Percentiles rank a stretch among this genome's conserved stretches.
Conservation (phyloP, 2,329 filamentous ascomycete genomes). For the Zasmidium angulare region DNA sequence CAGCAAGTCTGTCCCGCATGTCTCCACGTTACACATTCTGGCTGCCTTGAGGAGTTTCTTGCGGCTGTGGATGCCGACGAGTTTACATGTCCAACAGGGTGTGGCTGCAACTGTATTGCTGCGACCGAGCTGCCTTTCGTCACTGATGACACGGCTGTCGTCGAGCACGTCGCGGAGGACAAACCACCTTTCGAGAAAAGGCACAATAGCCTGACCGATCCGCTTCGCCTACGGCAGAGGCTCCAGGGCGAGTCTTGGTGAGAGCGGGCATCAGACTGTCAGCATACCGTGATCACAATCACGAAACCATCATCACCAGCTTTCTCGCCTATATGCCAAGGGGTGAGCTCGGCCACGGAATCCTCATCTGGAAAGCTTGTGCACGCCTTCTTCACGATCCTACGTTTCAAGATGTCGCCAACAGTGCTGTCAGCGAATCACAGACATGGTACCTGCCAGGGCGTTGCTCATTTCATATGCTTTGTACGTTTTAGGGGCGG, state of each 20-base stretch:
- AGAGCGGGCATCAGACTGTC: not conserved
- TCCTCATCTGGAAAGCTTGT: too few relatives aligned
- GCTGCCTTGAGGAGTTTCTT: slow-evolving; percentile 25
- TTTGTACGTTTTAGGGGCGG: not conserved
- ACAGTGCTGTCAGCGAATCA: not conserved
- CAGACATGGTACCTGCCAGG: not conserved
- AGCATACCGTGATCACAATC: too few relatives aligned
- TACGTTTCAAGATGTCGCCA: not conserved
- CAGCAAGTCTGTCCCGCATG: slow-evolving; percentile 33
- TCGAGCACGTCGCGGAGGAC: not conserved
- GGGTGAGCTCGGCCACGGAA: too few relatives aligned
- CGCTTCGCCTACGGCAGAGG: slow-evolving; percentile 22
- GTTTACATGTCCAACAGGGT: slow-evolving; percentile 33
- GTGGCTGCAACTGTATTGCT: slow-evolving; percentile 31
- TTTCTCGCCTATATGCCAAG: too few relatives aligned
- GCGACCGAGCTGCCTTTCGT: slow-evolving; percentile 15
- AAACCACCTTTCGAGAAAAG: slow-evolving; percentile 19
- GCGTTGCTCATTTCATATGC: not conserved
- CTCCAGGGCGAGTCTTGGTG: slow-evolving; percentile 21
- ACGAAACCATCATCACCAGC: too few relatives aligned
- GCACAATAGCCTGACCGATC: slow-evolving; percentile 30
- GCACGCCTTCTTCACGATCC: not conserved
- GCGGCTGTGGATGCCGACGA: slow-evolving; percentile 10
- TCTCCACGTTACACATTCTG: slow-evolving; percentile 30
- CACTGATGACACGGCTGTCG: not conserved